These are phyloP conservation scores for Beauveria scarabaeidicola DNA, from an alignment of 2,329 filamentous ascomycete species.

Conservation along the genomic window DNA sequence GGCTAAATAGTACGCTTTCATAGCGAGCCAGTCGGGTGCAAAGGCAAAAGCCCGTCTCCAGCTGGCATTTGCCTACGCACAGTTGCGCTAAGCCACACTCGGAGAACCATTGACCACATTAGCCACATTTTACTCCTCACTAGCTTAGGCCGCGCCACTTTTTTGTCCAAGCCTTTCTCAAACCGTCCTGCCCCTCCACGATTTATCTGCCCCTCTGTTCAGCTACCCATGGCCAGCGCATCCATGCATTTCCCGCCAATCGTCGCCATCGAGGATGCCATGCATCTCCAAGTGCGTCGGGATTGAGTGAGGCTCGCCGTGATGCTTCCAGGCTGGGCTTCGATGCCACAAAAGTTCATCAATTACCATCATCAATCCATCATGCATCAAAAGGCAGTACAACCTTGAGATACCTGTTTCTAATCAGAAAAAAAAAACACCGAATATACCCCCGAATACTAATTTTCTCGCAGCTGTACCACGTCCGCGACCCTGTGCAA, in stretches of 20 bases:
- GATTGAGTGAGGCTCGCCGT: not conserved
- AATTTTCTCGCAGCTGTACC: not conserved
- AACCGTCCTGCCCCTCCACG: not conserved
- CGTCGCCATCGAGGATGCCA: not conserved
- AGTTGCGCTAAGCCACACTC: conserved; percentile 1
- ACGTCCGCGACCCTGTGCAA: not conserved
- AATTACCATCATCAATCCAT: not conserved
- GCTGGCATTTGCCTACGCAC: not conserved
- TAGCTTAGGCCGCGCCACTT: not conserved
- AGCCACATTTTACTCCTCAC: not conserved
- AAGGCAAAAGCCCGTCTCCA: not conserved
- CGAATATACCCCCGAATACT: not conserved
- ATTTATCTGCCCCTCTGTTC: not conserved
- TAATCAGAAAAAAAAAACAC: too few species aligned
- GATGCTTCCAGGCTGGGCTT: not conserved
- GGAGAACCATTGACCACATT: not conserved
- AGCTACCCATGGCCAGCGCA: not conserved
- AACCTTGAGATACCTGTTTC: not conserved
- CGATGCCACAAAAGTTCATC: not conserved
- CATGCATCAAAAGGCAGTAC: not conserved
- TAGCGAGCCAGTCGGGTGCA: not conserved
- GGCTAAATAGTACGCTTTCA: too few species aligned
- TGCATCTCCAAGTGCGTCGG: not conserved
- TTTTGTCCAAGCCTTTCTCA: not conserved
- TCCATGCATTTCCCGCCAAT: not conserved